These are phyloP conservation scores for Globisporangium nodosum DNA, from an alignment of 352 stramenopile genomes.

Conservation along the genomic window DNA sequence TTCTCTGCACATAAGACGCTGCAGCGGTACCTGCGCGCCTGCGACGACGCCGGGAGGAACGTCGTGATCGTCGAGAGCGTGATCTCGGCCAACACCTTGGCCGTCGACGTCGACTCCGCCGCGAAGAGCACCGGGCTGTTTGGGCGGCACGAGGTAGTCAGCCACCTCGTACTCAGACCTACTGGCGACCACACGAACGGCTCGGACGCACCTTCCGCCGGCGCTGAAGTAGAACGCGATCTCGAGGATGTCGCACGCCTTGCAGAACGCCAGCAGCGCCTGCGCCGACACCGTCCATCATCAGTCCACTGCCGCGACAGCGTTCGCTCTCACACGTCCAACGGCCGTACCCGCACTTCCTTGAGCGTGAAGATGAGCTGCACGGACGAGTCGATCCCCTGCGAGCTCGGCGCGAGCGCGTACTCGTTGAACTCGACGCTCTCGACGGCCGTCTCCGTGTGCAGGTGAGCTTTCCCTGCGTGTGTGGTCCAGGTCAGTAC, in stretches of 20 bases:
- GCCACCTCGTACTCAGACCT: no score
- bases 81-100: constrained; percentile 70
- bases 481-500: no score
- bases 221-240: constrained; percentile 68
- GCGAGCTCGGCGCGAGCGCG: constrained; percentile 29
- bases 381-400: constrained; percentile 40
- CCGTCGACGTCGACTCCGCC: constrained; percentile 62
- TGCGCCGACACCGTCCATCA: constrained; percentile 1
- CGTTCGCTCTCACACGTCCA: no score
- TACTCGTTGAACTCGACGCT: constrained; percentile 75
- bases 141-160: no score
- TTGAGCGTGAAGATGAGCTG: constrained; percentile 84
- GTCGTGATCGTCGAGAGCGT: constrained; percentile 82
- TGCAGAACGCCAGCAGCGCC: constrained; percentile 72
- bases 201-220: constrained; percentile 40
- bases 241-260: constrained; percentile 68
- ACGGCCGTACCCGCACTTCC: constrained; percentile 49
- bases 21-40: constrained; percentile 31
- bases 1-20: no score
- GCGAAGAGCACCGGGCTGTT: constrained; percentile 63
- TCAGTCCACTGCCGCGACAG: neutral
- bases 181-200: neutral
- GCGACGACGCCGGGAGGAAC: constrained; percentile 61
- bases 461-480: constrained; percentile 59
- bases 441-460: constrained; percentile 81